These are phyloP conservation scores for Sporothrix variecibatus DNA, from an alignment of 2,329 filamentous ascomycete genomes.

Conservation along the genomic window DNA sequence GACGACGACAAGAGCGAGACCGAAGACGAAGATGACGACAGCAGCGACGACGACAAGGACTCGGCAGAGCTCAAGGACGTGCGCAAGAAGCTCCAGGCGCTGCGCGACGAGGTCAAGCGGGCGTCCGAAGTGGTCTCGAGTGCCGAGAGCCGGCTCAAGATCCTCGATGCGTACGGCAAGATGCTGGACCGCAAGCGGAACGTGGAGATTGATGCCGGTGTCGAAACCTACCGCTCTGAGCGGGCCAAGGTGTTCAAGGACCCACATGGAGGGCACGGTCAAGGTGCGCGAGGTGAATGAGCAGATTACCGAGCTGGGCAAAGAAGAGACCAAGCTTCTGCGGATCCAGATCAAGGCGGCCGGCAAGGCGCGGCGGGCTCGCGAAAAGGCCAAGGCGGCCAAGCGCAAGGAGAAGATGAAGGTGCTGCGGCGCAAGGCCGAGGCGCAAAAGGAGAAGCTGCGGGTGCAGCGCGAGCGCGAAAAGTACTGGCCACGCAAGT, in stretches of 20 bases:
- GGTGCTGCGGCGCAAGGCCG: constrained; percentile 36
- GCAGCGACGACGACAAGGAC: constrained; percentile 35
- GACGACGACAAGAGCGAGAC: constrained; percentile 37
- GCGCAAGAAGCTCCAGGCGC: constrained; percentile 37
- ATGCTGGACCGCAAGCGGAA: constrained; percentile 41
- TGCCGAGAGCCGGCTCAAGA: constrained; percentile 43
- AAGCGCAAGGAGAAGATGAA: constrained; percentile 42
- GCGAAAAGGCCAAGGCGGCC: constrained; percentile 37
- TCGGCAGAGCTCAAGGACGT: constrained; percentile 37
- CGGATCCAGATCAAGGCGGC: constrained; percentile 35
- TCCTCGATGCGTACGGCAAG: constrained; percentile 46
- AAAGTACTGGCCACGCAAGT: constrained; percentile 53
- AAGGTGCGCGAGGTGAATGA: constrained; percentile 40
- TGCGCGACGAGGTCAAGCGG: constrained; percentile 37
- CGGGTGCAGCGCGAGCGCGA: constrained; percentile 48
- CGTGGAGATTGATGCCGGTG: constrained; percentile 41
- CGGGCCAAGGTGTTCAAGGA: constrained; percentile 47
- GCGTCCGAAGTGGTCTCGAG: constrained; percentile 39
- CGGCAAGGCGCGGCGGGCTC: constrained; percentile 39
- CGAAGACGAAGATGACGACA: constrained; percentile 34
- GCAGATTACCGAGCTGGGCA: constrained; percentile 38
- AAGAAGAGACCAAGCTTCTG: constrained; percentile 39
- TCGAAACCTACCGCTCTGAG: constrained; percentile 47
- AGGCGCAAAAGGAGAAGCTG: constrained; percentile 44
- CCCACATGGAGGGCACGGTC: constrained; percentile 39